These are phyloP conservation scores for Echinochloa phyllopogon DNA, from an alignment of 176 grass and related monocot genomes.

Conservation along the genomic window DNA sequence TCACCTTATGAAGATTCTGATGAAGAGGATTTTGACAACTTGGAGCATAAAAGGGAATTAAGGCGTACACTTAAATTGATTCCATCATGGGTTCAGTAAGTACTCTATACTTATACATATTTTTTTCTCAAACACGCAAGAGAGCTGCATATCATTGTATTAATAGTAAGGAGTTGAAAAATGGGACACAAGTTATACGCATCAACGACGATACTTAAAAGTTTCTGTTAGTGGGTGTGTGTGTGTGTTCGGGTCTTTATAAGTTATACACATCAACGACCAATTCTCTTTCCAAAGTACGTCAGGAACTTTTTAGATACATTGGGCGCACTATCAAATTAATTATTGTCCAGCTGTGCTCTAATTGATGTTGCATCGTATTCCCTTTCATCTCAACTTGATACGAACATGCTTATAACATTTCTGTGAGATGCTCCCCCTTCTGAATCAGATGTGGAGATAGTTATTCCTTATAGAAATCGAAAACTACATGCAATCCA, in stretches of 20 bases:
- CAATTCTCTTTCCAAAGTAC: neutral
- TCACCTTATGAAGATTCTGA: slow-evolving; percentile 75
- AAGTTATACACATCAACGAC: neutral
- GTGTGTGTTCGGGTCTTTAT: neutral
- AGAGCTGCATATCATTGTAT: too few species aligned
- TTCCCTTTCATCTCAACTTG: neutral
- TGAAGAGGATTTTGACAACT: slow-evolving; percentile 48
- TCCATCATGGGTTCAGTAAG: slow-evolving; percentile 68
- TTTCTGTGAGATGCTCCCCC: slow-evolving; percentile 4
- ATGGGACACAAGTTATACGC: too few species aligned
- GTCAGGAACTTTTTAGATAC: neutral
- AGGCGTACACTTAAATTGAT: slow-evolving; percentile 53
- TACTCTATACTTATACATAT: slow-evolving; percentile 1
- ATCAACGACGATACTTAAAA: too few species aligned
- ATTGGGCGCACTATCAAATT: neutral
- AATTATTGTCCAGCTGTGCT: neutral
- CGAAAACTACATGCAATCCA: neutral
- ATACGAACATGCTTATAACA: neutral
- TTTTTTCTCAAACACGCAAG: too few species aligned
- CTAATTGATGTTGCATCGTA: neutral
- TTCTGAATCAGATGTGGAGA: slow-evolving; percentile 6
- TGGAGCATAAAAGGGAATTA: slow-evolving; percentile 52
- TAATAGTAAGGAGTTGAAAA: too few species aligned
- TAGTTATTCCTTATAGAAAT: slow-evolving; percentile 8
- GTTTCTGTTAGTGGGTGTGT: too few species aligned